Evolutionary conservation across 345 rosid genomes (phyloP).

Genomic region (Populus ilicifolia): DNA sequence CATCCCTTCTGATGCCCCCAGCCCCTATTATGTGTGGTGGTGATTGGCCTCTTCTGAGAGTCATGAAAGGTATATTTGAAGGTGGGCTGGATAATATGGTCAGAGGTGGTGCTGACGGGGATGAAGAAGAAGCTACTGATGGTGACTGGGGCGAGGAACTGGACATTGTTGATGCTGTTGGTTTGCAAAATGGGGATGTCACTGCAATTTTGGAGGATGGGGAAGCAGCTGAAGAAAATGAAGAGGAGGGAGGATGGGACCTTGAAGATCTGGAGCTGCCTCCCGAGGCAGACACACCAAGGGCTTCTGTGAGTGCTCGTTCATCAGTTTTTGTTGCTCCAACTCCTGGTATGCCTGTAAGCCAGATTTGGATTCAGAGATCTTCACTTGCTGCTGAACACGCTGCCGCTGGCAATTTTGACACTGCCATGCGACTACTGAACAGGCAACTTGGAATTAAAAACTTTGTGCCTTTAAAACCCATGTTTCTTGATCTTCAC

Average conservation of each 20-base stretch:
- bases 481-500: constrained; percentile 71
- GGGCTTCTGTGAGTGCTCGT: constrained; percentile 48
- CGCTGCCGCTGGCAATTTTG: constrained; percentile 86
- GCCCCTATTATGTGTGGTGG: constrained; percentile 69
- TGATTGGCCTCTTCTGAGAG: constrained; percentile 98
- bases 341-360: constrained; percentile 80
- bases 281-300: constrained; percentile 77
- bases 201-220: constrained; percentile 55
- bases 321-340: constrained; percentile 78
- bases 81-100: constrained; percentile 67
- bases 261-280: constrained; percentile 92
- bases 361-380: constrained; percentile 80
- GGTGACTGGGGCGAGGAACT: constrained; percentile 91
- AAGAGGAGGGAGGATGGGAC: constrained; percentile 84
- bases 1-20: constrained; percentile 80
- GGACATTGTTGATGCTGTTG: constrained; percentile 64
- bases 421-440: constrained; percentile 87
- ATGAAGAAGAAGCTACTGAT: constrained; percentile 67
- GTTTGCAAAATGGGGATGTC: constrained; percentile 56
- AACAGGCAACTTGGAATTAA: constrained; percentile 83
- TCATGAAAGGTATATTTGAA: constrained; percentile 87
- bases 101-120: constrained; percentile 57
- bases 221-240: constrained; percentile 58
- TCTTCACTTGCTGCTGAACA: constrained; percentile 94
- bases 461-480: constrained; percentile 67